Percentiles rank a stretch among this genome's conserved stretches.
phyloP scores from a whole-genome alignment of 2,329 filamentous ascomycete genomes.

The Lachnellula arida region DNA sequence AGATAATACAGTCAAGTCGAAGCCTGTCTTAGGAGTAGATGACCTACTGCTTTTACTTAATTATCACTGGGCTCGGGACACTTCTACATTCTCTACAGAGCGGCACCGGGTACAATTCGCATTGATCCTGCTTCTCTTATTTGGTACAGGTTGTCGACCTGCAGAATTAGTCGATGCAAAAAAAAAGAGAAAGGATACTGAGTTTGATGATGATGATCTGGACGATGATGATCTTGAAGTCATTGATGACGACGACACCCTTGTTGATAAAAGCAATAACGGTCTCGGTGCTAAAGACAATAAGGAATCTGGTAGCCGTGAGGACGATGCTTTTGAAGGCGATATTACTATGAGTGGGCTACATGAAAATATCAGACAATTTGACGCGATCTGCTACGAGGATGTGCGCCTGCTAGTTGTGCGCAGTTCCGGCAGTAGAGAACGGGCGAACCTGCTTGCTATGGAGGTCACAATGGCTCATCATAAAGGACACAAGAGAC shows the following conservation, averaged over 20 bases:
- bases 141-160: slow-evolving; percentile 15
- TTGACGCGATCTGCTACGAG: slow-evolving; percentile 7
- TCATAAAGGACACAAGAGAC: slow-evolving; percentile 15
- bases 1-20: slow-evolving; percentile 13
- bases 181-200: slow-evolving; percentile 5
- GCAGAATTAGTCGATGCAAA: slow-evolving; percentile 23
- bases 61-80: slow-evolving; percentile 16
- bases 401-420: too few species aligned
- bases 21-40: slow-evolving; percentile 15
- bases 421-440: not conserved
- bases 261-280: not conserved
- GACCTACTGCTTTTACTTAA: slow-evolving; percentile 15
- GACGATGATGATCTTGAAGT: slow-evolving; percentile 2
- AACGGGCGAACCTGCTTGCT: slow-evolving; percentile 12
- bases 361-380: slow-evolving; percentile 5
- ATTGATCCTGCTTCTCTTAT: slow-evolving; percentile 15
- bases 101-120: slow-evolving; percentile 12
- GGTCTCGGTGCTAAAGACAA: slow-evolving; percentile 3
- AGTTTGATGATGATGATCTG: not conserved
- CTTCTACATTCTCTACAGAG: slow-evolving; percentile 23
- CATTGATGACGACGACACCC: not conserved
- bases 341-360: slow-evolving; percentile 8
- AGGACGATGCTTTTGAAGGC: slow-evolving; percentile 4
- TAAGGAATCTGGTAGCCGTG: slow-evolving; percentile 2
- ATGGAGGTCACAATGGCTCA: slow-evolving; percentile 17